Evolutionary conservation across 2,329 filamentous ascomycete species (phyloP).

Genomic region (Geosmithia putterillii): DNA sequence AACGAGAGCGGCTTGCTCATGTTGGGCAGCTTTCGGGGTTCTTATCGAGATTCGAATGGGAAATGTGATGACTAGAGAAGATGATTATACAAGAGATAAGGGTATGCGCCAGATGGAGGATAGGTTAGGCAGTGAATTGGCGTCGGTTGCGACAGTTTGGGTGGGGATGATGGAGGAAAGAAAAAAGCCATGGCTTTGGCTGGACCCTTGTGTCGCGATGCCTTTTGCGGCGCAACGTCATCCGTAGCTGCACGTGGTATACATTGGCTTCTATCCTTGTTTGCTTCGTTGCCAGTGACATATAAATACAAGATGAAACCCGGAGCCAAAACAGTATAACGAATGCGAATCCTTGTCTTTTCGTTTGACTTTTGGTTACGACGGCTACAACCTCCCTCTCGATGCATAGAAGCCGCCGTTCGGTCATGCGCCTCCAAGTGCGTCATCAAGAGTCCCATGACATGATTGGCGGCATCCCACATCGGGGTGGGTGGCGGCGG

Average conservation of each 20-base stretch:
- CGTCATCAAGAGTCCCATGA: neutral
- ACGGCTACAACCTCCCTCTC: neutral
- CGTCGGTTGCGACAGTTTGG: neutral
- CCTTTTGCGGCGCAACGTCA: neutral
- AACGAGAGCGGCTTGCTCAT: constrained; percentile 39
- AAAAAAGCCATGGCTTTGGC: neutral
- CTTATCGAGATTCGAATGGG: neutral
- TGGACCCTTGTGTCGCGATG: neutral
- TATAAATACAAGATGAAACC: no score
- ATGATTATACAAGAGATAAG: neutral
- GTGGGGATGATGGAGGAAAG: neutral
- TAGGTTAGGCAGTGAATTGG: neutral
- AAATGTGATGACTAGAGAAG: neutral
- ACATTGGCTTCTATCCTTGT: no score
- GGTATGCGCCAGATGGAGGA: neutral
- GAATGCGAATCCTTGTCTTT: no score
- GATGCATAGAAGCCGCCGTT: neutral
- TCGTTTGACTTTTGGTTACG: no score
- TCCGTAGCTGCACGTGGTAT: no score
- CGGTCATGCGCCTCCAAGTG: neutral
- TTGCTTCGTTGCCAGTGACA: no score
- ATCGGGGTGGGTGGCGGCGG: neutral
- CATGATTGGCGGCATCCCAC: neutral
- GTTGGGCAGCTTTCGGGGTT: neutral
- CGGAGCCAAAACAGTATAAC: no score